Evolutionary conservation across 1,284 basidiomycete genomes (phyloP), one percentile per base, ranked within the genome.

Genomic region (Ceratobasidium sp.): DNA sequence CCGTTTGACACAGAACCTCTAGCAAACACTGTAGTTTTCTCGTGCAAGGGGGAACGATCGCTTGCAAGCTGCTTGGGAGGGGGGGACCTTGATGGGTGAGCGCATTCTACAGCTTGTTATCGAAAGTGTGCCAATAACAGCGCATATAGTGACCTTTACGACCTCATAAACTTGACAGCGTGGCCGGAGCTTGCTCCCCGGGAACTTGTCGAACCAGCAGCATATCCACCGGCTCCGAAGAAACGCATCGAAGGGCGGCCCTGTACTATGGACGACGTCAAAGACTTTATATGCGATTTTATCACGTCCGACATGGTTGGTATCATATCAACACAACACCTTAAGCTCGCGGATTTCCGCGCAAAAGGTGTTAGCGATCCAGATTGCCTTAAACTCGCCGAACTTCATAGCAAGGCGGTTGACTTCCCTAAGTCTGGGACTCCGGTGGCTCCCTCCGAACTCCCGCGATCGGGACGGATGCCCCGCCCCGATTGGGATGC

Each of bases 11-110:
- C 66, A 14, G 70, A 73, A 21, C 60, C 68, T 14, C 64, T 90
- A 70, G 85, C 82, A 73, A 91, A 91, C 73, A 85, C 87, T 8
- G 86, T 91, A 1, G 89, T 91, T 2, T 82, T 92, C 62, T 83
- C 90, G 0, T 85, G 84, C n/a, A 77, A 78, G 60, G 88, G 88
- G 2, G 71, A 74, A 1, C 82, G 87, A 56, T 86, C 89, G 1
- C 74, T 90, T 56, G 82, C 89, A 16, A 88, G 87, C 6, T 85
- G 82, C 72, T 79, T 91, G 21, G 86, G 83, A 19, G 89, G 89
- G 42, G 89, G 89, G 0, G 88, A 91, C 77, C 78, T 91, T 44
- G 89, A 91, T 72, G 88, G 87, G 87, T 89, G 76, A 59, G 78
- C 67, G 13, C 52, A 27, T 58, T 52, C 36, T n/a, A 27, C 68